Conservation (phyloP, 2,329 filamentous ascomycete genomes). For the Aspergillus sp. region DNA sequence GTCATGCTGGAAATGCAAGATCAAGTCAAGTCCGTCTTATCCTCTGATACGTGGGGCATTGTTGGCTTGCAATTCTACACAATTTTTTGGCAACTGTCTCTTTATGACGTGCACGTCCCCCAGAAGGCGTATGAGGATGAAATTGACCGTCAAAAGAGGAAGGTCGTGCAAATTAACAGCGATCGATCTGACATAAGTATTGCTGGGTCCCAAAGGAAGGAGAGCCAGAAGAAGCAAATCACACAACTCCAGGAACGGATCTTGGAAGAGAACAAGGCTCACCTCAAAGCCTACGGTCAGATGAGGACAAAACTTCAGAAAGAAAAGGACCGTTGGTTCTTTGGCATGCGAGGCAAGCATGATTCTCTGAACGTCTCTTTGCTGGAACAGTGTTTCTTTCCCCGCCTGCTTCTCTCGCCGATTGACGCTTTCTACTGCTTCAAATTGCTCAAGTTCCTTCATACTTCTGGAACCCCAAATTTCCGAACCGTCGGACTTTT, state of each 20-base stretch:
- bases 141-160: slow-evolving; percentile 64
- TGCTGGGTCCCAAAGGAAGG: slow-evolving; percentile 63
- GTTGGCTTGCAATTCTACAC: slow-evolving; percentile 80
- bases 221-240: slow-evolving; percentile 67
- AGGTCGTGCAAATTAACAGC: slow-evolving; percentile 64
- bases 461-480: slow-evolving; percentile 76
- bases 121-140: slow-evolving; percentile 76
- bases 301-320: slow-evolving; percentile 68
- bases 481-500: slow-evolving; percentile 85
- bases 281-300: slow-evolving; percentile 64
- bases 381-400: slow-evolving; percentile 89
- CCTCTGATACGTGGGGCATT: slow-evolving; percentile 63
- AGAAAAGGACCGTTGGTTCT: slow-evolving; percentile 78
- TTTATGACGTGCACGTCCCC: slow-evolving; percentile 76
- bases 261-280: slow-evolving; percentile 69
- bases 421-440: slow-evolving; percentile 87
- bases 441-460: slow-evolving; percentile 80
- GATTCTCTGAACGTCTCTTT: slow-evolving; percentile 71
- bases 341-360: slow-evolving; percentile 59
- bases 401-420: slow-evolving; percentile 77
- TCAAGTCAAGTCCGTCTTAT: slow-evolving; percentile 60
- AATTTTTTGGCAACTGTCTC: slow-evolving; percentile 86
- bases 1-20: slow-evolving; percentile 73
- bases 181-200: slow-evolving; percentile 72
- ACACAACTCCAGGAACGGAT: slow-evolving; percentile 67